Conservation (phyloP, 2,329 filamentous ascomycete species). For the Diplodia corticola region DNA sequence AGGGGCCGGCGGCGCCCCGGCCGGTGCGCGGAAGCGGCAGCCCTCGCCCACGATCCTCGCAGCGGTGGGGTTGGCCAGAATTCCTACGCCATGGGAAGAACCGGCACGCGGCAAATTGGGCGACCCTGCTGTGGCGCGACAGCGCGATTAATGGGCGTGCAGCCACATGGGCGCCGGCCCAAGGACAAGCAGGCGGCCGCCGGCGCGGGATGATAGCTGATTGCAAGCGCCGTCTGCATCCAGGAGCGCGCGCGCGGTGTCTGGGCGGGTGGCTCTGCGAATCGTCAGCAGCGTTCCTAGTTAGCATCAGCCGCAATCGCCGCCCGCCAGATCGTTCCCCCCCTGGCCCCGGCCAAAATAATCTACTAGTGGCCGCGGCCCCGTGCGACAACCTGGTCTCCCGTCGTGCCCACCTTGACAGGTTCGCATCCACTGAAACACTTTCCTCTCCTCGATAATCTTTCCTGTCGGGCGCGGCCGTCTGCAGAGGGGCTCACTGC, state of each 20-base stretch:
- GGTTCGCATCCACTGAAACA: conserved; percentile 12
- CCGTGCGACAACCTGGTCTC: conserved; percentile 1
- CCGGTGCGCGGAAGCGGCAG: background rate
- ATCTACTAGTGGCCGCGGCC: conserved; percentile 8
- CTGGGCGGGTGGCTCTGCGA: background rate
- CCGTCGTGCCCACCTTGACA: conserved; percentile 11
- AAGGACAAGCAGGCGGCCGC: background rate
- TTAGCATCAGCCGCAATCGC: conserved; percentile 8
- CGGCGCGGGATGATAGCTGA: background rate
- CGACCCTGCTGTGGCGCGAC: conserved; percentile 5
- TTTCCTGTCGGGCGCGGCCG: conserved; percentile 13
- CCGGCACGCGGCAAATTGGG: background rate
- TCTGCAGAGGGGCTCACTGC: conserved; percentile 14
- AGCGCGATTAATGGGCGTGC: background rate
- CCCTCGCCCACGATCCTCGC: conserved; percentile 3
- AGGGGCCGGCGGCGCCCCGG: background rate
- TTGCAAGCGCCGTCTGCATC: background rate
- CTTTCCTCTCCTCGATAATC: conserved; percentile 14
- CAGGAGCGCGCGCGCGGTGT: background rate
- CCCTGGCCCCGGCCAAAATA: background rate
- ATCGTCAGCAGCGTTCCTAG: background rate
- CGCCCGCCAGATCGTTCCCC: background rate
- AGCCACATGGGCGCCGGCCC: conserved; percentile 6
- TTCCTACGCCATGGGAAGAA: background rate
- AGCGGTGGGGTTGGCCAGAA: conserved; percentile 1